Base-by-base conservation (phyloP, 2,329 filamentous ascomycete species). In the Claviceps spartinae region DNA sequence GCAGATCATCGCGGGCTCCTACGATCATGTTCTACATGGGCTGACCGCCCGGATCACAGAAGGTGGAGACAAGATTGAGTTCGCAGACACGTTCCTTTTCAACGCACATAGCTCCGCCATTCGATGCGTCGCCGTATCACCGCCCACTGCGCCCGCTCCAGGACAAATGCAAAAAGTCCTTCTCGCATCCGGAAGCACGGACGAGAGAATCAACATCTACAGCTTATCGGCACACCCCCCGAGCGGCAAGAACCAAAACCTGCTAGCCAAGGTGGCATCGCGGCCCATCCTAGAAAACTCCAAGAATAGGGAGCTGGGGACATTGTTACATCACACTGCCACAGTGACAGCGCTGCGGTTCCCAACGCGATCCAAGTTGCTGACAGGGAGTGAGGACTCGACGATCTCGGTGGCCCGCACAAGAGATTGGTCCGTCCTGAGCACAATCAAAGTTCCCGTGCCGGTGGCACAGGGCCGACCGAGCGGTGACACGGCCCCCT, bases 191-290 rank as follows among this genome's bases (percentile, higher is more conserved):
- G 93, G 93, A 59, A 85, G 86, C 67, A 94, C 88, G 24, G 93
- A 98, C 68, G 89, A 96, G 70, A 82, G 88, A 56, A 87, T 98
- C 71, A 96, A 98, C 65, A 77, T 98, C 51, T 98, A 95, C 75
- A 88, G 83, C 55, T 74, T 98, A 52, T 95, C 90, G 13, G 82
- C 77, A 26, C 80, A 82, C 59, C 80, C 80, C 51, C 81, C 77
- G 54, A 76, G 66, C 60, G 70, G 69, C 57, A 81, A 72, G 64
- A 72, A 75, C 56, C 73, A 75, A 56, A 77, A 79, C 48, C 69
- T 78, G 2, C 73, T 90, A 48, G 83, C 85, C 26, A 77, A 79
- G 13, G 73, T 94, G 49, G 77, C 83, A 43, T 80, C 82, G 55
- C 83, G 83, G 54, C 82, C 86, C 56, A 85, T 93, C 56, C 77